These are phyloP conservation scores for Fomitopsis pinicola DNA, from an alignment of 1,284 basidiomycete genomes.

Conservation along the genomic window DNA sequence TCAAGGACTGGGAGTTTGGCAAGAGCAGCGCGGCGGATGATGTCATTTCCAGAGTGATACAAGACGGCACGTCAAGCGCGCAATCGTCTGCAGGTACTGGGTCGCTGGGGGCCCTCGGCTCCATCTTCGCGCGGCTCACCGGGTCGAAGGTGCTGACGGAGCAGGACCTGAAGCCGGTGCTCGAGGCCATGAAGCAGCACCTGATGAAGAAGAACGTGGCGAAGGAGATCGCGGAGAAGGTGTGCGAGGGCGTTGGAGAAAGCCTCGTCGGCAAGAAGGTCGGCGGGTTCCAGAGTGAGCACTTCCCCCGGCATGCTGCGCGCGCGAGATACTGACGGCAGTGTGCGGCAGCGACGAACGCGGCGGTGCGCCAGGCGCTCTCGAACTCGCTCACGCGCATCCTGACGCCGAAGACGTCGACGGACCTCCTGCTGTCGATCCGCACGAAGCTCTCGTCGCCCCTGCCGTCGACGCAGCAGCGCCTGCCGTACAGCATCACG, in stretches of 20 bases:
- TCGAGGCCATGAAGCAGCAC: constrained; percentile 95
- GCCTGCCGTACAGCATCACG: constrained; percentile 87
- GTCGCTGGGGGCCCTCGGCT: constrained; percentile 63
- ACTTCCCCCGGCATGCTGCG: background rate
- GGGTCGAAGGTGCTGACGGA: constrained; percentile 81
- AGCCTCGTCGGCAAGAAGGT: constrained; percentile 89
- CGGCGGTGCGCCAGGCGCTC: constrained; percentile 81
- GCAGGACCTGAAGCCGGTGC: constrained; percentile 82
- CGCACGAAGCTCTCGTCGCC: constrained; percentile 70
- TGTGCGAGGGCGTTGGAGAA: constrained; percentile 91
- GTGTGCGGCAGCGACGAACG: constrained; percentile 62
- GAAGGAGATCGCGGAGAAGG: constrained; percentile 89
- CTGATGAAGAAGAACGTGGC: constrained; percentile 99
- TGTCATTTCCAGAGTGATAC: constrained; percentile 55
- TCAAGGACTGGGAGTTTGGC: constrained; percentile 86
- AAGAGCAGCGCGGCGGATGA: constrained; percentile 45
- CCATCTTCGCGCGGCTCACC: constrained; percentile 81
- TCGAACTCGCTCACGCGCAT: constrained; percentile 89
- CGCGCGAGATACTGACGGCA: constrained; percentile 6
- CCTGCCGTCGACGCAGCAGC: constrained; percentile 64
- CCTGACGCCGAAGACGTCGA: constrained; percentile 94
- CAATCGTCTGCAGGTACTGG: constrained; percentile 27
- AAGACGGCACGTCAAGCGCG: constrained; percentile 31
- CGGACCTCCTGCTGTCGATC: constrained; percentile 86
- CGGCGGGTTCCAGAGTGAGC: constrained; percentile 79